Conservation (phyloP, 345 rosid species). For the Adansonia digitata region DNA sequence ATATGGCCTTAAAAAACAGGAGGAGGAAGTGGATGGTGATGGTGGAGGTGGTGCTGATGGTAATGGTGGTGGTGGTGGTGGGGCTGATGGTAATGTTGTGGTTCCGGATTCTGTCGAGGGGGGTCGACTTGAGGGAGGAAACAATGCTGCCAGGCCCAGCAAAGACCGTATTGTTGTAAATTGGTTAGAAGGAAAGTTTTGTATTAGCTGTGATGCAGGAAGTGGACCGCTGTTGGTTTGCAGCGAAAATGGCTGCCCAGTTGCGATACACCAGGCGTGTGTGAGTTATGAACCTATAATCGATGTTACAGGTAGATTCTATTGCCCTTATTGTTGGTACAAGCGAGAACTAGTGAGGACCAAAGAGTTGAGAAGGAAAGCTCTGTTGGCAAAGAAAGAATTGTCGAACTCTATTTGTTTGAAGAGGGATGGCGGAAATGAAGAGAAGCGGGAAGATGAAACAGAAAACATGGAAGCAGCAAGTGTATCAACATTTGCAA, state of each 20-base stretch:
- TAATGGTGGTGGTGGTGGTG: too few relatives aligned
- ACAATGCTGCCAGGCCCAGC: background rate
- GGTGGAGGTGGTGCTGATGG: too few relatives aligned
- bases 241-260: constrained; percentile 3
- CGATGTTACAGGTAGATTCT: constrained; percentile 48
- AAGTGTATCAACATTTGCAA: background rate
- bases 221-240: background rate
- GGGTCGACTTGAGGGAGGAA: background rate
- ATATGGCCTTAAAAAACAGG: too few relatives aligned
- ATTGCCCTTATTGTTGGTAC: constrained; percentile 64
- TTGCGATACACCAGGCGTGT: constrained; percentile 1
- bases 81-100: background rate
- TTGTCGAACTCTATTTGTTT: constrained; percentile 24
- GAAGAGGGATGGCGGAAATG: background rate
- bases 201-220: constrained; percentile 21
- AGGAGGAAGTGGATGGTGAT: too few relatives aligned
- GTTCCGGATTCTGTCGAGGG: background rate
- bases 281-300: constrained; percentile 8
- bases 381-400: constrained; percentile 23
- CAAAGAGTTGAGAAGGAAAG: constrained; percentile 27
- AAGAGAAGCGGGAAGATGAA: background rate
- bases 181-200: constrained; percentile 20
- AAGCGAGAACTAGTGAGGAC: constrained; percentile 28
- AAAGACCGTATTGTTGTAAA: background rate
- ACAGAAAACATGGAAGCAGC: background rate